phyloP scores from a whole-genome alignment of 305 asterid genomes.

The Andrographis paniculata region DNA sequence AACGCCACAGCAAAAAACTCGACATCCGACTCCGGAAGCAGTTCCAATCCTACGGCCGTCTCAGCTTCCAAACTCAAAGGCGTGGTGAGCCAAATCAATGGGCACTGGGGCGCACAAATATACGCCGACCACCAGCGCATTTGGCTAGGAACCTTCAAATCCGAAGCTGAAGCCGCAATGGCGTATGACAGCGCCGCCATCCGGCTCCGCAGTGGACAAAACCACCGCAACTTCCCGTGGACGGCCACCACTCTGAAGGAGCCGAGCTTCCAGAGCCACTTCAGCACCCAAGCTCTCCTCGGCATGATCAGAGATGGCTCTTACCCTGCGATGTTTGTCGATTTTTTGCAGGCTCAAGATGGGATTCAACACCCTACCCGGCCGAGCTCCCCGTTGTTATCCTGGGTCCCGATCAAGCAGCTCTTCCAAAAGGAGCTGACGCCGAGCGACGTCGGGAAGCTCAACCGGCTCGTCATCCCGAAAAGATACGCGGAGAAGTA shows the following conservation, averaged over 20 bases:
- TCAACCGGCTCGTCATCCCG: constrained; percentile 35
- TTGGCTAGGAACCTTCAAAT: constrained; percentile 31
- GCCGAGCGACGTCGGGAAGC: constrained; percentile 37
- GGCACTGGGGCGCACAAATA: constrained; percentile 37
- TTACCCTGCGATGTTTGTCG: constrained; percentile 19
- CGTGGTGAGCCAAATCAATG: constrained; percentile 29
- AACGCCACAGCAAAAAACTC: constrained; percentile 11
- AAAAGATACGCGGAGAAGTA: constrained; percentile 20
- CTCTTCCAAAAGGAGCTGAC: constrained; percentile 40
- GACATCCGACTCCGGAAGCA: constrained; percentile 18
- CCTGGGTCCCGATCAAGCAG: constrained; percentile 3
- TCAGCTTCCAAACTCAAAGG: constrained; percentile 26
- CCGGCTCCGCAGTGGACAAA: constrained; percentile 25
- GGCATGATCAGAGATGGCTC: constrained; percentile 49
- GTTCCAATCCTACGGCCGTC: neutral
- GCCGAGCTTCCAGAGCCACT: constrained; percentile 28
- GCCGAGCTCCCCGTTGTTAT: neutral
- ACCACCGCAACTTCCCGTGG: constrained; percentile 34
- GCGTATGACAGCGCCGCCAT: constrained; percentile 39
- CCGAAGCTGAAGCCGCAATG: constrained; percentile 30
- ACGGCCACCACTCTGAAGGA: constrained; percentile 22
- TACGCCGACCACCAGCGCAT: constrained; percentile 29
- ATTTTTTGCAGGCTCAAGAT: constrained; percentile 19
- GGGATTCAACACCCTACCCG: neutral
- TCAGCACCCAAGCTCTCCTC: constrained; percentile 26